A percentile compares a stretch with the other conserved stretches of the same genome.
These are phyloP conservation scores for Pleurotus tuoliensis DNA, from an alignment of 768 basidiomycete genomes.

Conservation along the genomic window DNA sequence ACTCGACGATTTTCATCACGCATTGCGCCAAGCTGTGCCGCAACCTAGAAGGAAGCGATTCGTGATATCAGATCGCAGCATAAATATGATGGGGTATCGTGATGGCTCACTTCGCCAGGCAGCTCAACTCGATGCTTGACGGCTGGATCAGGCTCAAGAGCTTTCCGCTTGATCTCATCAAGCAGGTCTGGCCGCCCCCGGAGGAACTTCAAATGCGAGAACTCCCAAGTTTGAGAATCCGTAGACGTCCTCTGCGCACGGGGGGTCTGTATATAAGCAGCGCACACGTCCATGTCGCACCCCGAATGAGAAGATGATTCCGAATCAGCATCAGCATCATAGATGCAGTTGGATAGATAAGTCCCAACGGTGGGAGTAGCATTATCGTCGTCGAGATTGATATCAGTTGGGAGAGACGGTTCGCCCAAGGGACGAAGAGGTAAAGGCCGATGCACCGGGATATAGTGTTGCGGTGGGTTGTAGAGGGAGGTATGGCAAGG, in stretches of 20 bases:
- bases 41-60: conserved; percentile 31
- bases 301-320: neutral
- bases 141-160: conserved; percentile 73
- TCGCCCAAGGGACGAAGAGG: neutral
- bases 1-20: conserved; percentile 69
- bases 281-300: neutral
- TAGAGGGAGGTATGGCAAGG: neutral
- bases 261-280: conserved; percentile 51
- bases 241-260: conserved; percentile 79
- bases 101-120: conserved; percentile 64
- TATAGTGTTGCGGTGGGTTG: neutral
- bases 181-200: conserved; percentile 77
- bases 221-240: conserved; percentile 85
- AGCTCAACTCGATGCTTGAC: conserved; percentile 72
- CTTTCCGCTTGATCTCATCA: conserved; percentile 85
- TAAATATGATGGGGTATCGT: neutral
- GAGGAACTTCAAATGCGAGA: conserved; percentile 83
- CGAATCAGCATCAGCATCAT: neutral
- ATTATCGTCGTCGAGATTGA: neutral
- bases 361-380: neutral
- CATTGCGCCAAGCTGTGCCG: conserved; percentile 63
- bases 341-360: neutral
- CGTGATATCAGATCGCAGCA: no score
- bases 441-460: neutral
- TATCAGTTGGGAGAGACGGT: neutral